A percentile compares a stretch with the other conserved stretches of the same genome.
Conservation (phyloP, 192 early-diverging fungal species). For the Entomortierella parvispora region DNA sequence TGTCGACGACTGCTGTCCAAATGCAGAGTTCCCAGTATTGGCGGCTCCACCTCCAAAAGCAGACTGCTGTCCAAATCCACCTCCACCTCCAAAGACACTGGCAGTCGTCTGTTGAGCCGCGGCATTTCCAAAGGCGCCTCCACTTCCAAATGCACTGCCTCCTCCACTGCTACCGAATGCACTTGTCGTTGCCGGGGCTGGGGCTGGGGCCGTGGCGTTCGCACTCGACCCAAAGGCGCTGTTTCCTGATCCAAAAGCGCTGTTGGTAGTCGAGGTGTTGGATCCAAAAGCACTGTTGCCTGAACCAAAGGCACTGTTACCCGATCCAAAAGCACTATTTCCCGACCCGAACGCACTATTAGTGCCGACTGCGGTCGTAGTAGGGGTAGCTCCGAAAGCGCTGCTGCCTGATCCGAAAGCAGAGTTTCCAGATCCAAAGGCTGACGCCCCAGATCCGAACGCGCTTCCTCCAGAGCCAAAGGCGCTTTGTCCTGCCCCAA, state of each 20-base stretch:
- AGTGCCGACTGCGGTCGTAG: neutral
- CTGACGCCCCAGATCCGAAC: constrained; percentile 19
- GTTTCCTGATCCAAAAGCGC: constrained; percentile 28
- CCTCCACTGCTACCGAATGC: constrained; percentile 2
- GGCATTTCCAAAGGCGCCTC: constrained; percentile 6
- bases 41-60: constrained; percentile 4
- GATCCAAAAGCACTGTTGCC: neutral
- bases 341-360: constrained; percentile 6
- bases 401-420: constrained; percentile 14
- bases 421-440: constrained; percentile 19
- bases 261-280: neutral
- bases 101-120: constrained; percentile 5
- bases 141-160: constrained; percentile 17
- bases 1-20: constrained; percentile 6
- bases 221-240: neutral
- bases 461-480: constrained; percentile 7
- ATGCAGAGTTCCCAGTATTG: neutral
- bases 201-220: too few relatives aligned
- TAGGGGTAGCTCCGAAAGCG: constrained; percentile 3
- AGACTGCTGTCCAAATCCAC: constrained; percentile 26
- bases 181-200: constrained; percentile 1
- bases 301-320: constrained; percentile 3
- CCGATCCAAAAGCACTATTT: constrained; percentile 17
- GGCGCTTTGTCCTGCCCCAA: neutral
- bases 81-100: constrained; percentile 29